Percentiles rank a stretch among this genome's conserved stretches.
These are phyloP conservation scores for Rutstroemia sp. DNA, from an alignment of 2,329 filamentous ascomycete species.

Conservation along the genomic window DNA sequence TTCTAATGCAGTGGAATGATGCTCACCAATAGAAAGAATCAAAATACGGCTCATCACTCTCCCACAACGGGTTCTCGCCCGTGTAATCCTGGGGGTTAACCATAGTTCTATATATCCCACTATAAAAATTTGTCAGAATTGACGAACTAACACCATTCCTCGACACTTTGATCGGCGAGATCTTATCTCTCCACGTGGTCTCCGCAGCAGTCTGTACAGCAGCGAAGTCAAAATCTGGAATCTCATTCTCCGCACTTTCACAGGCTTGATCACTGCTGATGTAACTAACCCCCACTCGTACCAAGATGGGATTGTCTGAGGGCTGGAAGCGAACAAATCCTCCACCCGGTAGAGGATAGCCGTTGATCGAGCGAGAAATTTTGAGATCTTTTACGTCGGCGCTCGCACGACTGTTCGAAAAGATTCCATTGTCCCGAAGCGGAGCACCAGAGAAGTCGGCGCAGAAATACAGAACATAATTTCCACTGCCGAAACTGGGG, in stretches of 20 bases:
- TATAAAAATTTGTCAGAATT: constrained; percentile 58
- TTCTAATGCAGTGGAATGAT: background rate
- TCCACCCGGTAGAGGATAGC: constrained; percentile 49
- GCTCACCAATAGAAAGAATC: constrained; percentile 57
- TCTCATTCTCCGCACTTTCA: constrained; percentile 57
- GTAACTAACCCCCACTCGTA: constrained; percentile 62
- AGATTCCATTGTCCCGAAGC: constrained; percentile 55
- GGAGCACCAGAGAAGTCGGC: constrained; percentile 55
- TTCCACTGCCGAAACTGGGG: constrained; percentile 58
- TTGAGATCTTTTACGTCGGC: constrained; percentile 39
- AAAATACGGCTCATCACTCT: constrained; percentile 61
- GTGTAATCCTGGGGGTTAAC: constrained; percentile 69
- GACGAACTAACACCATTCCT: constrained; percentile 42
- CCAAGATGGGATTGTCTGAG: constrained; percentile 43
- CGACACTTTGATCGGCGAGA: constrained; percentile 50
- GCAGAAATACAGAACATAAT: constrained; percentile 56
- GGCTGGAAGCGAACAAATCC: constrained; percentile 55
- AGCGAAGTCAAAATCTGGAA: constrained; percentile 59
- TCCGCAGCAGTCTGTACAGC: constrained; percentile 44
- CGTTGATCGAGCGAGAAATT: constrained; percentile 45
- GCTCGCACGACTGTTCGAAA: constrained; percentile 48
- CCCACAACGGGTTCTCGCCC: constrained; percentile 63
- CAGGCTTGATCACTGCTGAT: constrained; percentile 61
- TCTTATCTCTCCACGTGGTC: constrained; percentile 51
- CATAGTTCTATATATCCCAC: constrained; percentile 61